Conservation (phyloP, 805 yeast species). For the Saccharomyces mikatae region DNA sequence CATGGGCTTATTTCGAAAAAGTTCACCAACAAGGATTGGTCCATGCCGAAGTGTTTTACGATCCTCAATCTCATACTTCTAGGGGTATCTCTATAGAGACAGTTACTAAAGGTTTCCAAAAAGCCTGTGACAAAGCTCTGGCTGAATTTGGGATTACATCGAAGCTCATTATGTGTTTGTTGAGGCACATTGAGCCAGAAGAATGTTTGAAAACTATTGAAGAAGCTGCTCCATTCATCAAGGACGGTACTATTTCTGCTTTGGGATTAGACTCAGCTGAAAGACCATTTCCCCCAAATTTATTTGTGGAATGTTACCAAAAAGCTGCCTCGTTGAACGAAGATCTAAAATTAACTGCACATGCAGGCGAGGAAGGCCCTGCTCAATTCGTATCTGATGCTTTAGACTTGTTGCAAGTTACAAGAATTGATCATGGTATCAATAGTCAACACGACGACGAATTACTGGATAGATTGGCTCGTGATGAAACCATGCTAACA, state of each 20-base stretch:
- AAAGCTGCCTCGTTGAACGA: slow-evolving; percentile 42
- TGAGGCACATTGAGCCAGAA: slow-evolving; percentile 63
- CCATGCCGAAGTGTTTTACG: slow-evolving; percentile 75
- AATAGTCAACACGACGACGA: slow-evolving; percentile 49
- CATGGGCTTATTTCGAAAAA: slow-evolving; percentile 61
- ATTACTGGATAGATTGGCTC: slow-evolving; percentile 50
- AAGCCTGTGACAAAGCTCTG: slow-evolving; percentile 59
- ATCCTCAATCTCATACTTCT: slow-evolving; percentile 76
- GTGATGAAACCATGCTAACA: slow-evolving; percentile 49
- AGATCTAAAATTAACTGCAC: slow-evolving; percentile 63
- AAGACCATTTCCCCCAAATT: slow-evolving; percentile 65
- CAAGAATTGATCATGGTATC: slow-evolving; percentile 78
- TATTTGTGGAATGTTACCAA: slow-evolving; percentile 57
- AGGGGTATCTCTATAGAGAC: slow-evolving; percentile 53
- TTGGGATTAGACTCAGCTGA: slow-evolving; percentile 80
- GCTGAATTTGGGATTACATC: slow-evolving; percentile 53
- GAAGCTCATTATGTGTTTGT: slow-evolving; percentile 71
- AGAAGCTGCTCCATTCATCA: slow-evolving; percentile 43
- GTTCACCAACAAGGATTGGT: slow-evolving; percentile 51
- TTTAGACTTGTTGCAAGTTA: slow-evolving; percentile 49
- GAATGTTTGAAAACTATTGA: slow-evolving; percentile 53
- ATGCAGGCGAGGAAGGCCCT: slow-evolving; percentile 87
- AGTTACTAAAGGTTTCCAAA: slow-evolving; percentile 57
- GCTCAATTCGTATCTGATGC: slow-evolving; percentile 56
- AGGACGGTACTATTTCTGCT: slow-evolving; percentile 58